Percentiles rank a stretch among this genome's conserved stretches.
These are phyloP conservation scores for Rutstroemia sp. DNA, from an alignment of 2,329 filamentous ascomycete species.

Conservation along the genomic window DNA sequence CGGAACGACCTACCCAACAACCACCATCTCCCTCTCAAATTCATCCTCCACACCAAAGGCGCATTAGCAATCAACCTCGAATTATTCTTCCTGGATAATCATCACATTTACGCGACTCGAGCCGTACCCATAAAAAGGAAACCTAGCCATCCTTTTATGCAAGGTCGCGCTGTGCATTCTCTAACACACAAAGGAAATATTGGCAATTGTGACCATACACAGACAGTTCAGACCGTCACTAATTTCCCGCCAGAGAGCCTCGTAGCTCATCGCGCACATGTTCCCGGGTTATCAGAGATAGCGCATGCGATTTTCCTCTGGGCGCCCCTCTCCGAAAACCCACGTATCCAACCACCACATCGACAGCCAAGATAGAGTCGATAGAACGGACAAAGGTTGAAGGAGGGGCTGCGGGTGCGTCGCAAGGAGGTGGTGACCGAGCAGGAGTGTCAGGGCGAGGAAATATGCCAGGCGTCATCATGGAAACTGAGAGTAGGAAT, in stretches of 20 bases:
- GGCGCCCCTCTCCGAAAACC: slow-evolving; percentile 12
- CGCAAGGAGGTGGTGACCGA: slow-evolving; percentile 22
- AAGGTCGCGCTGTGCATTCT: slow-evolving; percentile 26
- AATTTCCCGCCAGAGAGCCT: neutral
- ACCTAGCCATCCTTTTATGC: slow-evolving; percentile 21
- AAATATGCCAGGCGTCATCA: slow-evolving; percentile 47
- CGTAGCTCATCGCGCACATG: slow-evolving; percentile 24
- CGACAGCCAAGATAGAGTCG: slow-evolving; percentile 31
- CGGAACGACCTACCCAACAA: neutral
- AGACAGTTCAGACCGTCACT: neutral
- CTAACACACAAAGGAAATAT: slow-evolving; percentile 14
- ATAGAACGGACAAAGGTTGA: slow-evolving; percentile 20
- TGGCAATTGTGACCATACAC: slow-evolving; percentile 6
- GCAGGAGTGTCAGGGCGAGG: slow-evolving; percentile 17
- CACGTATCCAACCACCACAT: slow-evolving; percentile 7
- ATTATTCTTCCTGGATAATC: neutral
- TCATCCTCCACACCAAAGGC: neutral
- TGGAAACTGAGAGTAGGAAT: slow-evolving; percentile 48
- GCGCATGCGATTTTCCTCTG: slow-evolving; percentile 25
- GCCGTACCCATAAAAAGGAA: slow-evolving; percentile 9
- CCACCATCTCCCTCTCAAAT: neutral
- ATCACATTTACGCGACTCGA: slow-evolving; percentile 4
- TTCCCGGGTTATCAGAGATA: slow-evolving; percentile 19
- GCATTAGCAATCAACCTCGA: neutral
- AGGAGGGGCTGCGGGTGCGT: slow-evolving; percentile 23